Evolutionary conservation across 306 rosid species (phyloP).

Genomic region (Albizia julibrissin): DNA sequence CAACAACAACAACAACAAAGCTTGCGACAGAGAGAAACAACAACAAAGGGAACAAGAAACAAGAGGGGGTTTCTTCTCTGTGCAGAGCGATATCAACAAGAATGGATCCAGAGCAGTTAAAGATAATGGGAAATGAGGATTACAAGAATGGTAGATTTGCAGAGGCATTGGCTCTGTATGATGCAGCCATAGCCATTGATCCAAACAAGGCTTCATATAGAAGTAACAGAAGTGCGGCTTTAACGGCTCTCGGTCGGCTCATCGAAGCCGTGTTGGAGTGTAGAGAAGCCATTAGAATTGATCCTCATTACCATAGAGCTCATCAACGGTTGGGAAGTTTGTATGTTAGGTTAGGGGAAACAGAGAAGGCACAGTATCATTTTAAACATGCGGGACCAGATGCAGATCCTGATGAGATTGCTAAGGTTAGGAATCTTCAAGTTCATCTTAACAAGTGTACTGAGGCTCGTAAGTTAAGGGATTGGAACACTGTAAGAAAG

Average conservation of each 20-base stretch:
- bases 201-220: slow-evolving; percentile 83
- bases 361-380: slow-evolving; percentile 76
- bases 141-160: slow-evolving; percentile 82
- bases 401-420: slow-evolving; percentile 75
- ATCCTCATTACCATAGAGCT: slow-evolving; percentile 83
- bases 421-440: slow-evolving; percentile 66
- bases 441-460: slow-evolving; percentile 66
- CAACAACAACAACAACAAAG: not conserved
- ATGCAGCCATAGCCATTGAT: slow-evolving; percentile 83
- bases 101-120: slow-evolving; percentile 86
- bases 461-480: slow-evolving; percentile 68
- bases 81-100: slow-evolving; percentile 83
- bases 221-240: slow-evolving; percentile 87
- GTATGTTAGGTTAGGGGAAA: slow-evolving; percentile 80
- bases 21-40: not conserved
- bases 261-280: slow-evolving; percentile 92
- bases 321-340: slow-evolving; percentile 83
- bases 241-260: slow-evolving; percentile 75
- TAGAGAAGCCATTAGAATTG: slow-evolving; percentile 83
- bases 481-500: slow-evolving; percentile 73
- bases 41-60: slow-evolving; percentile 20
- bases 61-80: slow-evolving; percentile 50
- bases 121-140: slow-evolving; percentile 92
- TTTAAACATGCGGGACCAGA: slow-evolving; percentile 80
- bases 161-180: slow-evolving; percentile 85